Conservation (phyloP, 2,329 filamentous ascomycete species). For the Trichoderma gracile region DNA sequence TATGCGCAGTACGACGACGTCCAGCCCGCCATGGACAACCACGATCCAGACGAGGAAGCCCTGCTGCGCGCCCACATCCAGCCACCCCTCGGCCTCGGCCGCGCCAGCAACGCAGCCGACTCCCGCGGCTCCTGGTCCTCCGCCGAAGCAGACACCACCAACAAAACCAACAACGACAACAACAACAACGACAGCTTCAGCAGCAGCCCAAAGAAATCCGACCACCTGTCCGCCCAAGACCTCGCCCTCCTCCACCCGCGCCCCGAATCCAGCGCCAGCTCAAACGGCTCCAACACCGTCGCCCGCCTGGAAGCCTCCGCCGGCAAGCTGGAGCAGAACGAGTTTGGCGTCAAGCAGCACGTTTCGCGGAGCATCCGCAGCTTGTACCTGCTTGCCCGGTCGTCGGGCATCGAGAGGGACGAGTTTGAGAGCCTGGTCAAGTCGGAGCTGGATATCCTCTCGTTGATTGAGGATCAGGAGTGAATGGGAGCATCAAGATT, state of each 20-base stretch:
- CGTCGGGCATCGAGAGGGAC: conserved; percentile 69
- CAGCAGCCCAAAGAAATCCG: not conserved
- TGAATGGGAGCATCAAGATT: conserved; percentile 12
- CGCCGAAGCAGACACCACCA: conserved; percentile 45
- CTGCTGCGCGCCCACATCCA: conserved; percentile 35
- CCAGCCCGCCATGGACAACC: conserved; percentile 76
- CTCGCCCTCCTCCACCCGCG: conserved; percentile 54
- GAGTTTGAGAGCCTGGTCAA: conserved; percentile 74
- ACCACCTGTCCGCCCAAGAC: conserved; percentile 35
- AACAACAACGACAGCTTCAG: conserved; percentile 17
- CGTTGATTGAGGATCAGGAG: conserved; percentile 63
- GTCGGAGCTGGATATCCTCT: conserved; percentile 69
- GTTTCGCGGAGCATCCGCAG: conserved; percentile 76
- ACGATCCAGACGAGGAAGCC: conserved; percentile 73
- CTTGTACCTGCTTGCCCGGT: conserved; percentile 68
- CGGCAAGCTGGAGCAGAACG: conserved; percentile 60
- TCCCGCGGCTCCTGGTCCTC: conserved; percentile 41
- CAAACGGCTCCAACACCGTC: conserved; percentile 58
- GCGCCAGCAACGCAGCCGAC: conserved; percentile 23
- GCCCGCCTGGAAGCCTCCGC: conserved; percentile 62
- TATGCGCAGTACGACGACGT: conserved; percentile 76
- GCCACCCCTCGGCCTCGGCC: conserved; percentile 37
- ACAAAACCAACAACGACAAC: not conserved
- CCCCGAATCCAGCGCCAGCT: conserved; percentile 59
- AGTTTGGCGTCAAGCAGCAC: conserved; percentile 76